Conservation (phyloP, 2,329 filamentous ascomycete species). For the Cadophora luteo-olivacea region DNA sequence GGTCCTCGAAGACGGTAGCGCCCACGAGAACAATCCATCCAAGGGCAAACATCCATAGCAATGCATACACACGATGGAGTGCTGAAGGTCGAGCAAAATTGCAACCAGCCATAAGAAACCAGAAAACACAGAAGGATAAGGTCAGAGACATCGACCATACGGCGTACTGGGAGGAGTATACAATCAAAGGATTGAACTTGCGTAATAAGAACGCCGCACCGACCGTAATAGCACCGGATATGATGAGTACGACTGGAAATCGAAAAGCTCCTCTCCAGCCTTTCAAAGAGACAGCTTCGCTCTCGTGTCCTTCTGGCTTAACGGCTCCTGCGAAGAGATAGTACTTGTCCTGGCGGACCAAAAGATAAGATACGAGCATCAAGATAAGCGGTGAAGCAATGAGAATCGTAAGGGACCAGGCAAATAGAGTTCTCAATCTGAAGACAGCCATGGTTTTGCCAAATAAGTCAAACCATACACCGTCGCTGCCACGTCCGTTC, state of each 20-base stretch:
- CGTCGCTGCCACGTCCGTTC: constrained; percentile 70
- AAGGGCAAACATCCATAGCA: constrained; percentile 83
- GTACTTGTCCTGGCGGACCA: constrained; percentile 79
- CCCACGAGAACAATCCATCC: constrained; percentile 76
- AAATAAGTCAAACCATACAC: constrained; percentile 95
- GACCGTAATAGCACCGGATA: constrained; percentile 72
- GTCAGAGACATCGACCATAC: constrained; percentile 90
- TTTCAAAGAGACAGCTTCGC: constrained; percentile 68
- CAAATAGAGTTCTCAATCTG: constrained; percentile 82
- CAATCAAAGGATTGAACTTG: constrained; percentile 86
- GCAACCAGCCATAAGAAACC: constrained; percentile 81
- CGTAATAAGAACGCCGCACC: constrained; percentile 76
- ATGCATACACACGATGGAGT: constrained; percentile 79
- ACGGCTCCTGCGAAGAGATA: constrained; percentile 79
- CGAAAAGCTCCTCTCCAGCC: constrained; percentile 86
- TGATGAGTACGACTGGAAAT: constrained; percentile 76
- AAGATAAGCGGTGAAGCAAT: constrained; percentile 80
- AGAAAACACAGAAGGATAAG: constrained; percentile 80
- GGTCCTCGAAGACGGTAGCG: constrained; percentile 77
- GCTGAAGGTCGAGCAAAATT: constrained; percentile 85
- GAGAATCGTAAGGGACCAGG: constrained; percentile 82
- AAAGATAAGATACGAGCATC: constrained; percentile 69
- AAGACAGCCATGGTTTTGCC: constrained; percentile 82
- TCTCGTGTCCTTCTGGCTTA: constrained; percentile 63
- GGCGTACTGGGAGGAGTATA: constrained; percentile 88